Conservation (phyloP, 23 red algal genomes). For the Gracilaria domingensis region DNA sequence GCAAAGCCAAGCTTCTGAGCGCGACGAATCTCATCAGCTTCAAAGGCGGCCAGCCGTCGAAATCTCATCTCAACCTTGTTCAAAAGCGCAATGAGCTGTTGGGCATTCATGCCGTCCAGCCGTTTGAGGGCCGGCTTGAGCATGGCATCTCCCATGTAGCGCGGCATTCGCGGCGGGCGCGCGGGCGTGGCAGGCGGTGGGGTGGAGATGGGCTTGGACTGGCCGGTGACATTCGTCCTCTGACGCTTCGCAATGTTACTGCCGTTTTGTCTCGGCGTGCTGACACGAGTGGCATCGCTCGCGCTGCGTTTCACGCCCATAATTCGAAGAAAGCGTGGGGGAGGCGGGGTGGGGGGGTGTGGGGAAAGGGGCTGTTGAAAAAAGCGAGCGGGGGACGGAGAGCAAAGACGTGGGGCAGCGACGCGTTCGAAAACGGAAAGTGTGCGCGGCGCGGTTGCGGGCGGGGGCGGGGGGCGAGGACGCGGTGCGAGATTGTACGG, state of each 20-base stretch:
- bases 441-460: background rate
- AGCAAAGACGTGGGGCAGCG: no score
- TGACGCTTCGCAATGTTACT: slow-evolving; percentile 29
- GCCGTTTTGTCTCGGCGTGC: background rate
- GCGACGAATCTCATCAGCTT: slow-evolving; percentile 69
- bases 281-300: slow-evolving; percentile 7
- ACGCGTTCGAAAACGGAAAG: background rate
- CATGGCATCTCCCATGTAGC: background rate
- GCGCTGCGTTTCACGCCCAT: slow-evolving; percentile 48
- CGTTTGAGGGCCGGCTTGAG: slow-evolving; percentile 5
- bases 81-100: slow-evolving; percentile 43
- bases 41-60: slow-evolving; percentile 52
- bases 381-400: no score
- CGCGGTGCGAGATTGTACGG: background rate
- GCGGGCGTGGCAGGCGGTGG: slow-evolving; percentile 52
- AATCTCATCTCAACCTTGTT: slow-evolving; percentile 67
- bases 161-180: slow-evolving; percentile 53
- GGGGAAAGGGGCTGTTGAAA: no score
- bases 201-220: slow-evolving; percentile 11
- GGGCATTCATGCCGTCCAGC: slow-evolving; percentile 34
- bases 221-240: slow-evolving; percentile 15
- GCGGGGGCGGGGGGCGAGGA: background rate
- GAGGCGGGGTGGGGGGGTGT: background rate
- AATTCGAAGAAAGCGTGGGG: background rate
- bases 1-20: slow-evolving; percentile 61